phyloP scores from a whole-genome alignment of 2,329 filamentous ascomycete genomes.

The Madurella fahalii region DNA sequence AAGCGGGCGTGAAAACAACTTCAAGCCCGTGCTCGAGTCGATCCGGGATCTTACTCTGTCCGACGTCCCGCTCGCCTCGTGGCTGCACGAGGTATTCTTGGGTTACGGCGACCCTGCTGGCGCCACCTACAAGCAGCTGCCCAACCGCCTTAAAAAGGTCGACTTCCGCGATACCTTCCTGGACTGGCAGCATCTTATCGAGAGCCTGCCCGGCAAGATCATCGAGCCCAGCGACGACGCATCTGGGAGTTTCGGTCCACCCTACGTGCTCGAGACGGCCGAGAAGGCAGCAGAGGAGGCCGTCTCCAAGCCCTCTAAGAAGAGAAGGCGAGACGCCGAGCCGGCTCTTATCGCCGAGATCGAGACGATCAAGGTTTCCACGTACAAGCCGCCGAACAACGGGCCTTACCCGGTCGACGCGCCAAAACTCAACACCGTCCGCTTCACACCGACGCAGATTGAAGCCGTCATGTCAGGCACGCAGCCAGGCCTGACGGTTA shows the following conservation, averaged over 20 bases:
- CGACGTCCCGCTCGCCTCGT: constrained; percentile 79
- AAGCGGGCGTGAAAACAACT: constrained; percentile 90
- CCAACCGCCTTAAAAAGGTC: constrained; percentile 71
- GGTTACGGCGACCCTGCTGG: constrained; percentile 90
- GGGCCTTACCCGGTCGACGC: constrained; percentile 85
- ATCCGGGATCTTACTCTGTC: constrained; percentile 82
- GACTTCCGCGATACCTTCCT: constrained; percentile 94
- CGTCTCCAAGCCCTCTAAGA: constrained; percentile 66
- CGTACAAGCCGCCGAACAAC: constrained; percentile 82
- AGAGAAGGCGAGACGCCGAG: constrained; percentile 76
- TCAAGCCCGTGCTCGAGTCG: constrained; percentile 87
- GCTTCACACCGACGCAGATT: constrained; percentile 86
- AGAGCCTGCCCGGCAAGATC: constrained; percentile 82
- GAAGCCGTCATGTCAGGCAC: constrained; percentile 92
- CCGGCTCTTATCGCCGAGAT: constrained; percentile 57
- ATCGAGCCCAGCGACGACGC: constrained; percentile 73
- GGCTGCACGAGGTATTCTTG: constrained; percentile 96
- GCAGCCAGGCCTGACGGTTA: constrained; percentile 87
- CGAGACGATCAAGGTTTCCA: constrained; percentile 75
- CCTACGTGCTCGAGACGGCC: constrained; percentile 74
- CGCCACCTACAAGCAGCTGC: constrained; percentile 78
- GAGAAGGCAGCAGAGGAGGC: constrained; percentile 51
- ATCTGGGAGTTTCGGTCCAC: constrained; percentile 73
- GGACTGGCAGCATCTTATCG: constrained; percentile 89
- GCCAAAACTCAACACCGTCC: constrained; percentile 75